Percentiles rank a stretch among this genome's conserved stretches.
phyloP scores from a whole-genome alignment of 31 red algal genomes.

The Porphyra umbilicalis region DNA sequence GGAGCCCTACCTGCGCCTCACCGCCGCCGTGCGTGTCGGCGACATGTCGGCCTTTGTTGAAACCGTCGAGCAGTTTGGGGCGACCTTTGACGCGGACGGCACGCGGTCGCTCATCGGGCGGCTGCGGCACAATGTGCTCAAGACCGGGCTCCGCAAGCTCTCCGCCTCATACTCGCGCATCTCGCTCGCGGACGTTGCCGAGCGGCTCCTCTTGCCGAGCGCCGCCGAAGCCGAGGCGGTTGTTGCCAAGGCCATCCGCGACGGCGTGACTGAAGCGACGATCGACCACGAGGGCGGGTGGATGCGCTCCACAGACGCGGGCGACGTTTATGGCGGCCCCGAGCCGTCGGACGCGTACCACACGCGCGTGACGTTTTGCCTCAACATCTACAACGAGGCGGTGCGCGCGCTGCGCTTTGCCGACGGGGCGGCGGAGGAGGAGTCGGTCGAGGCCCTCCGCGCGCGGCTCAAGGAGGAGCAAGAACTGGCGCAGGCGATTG shows the following conservation, averaged over 20 bases:
- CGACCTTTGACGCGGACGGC: conserved; percentile 67
- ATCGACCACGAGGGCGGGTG: conserved; percentile 78
- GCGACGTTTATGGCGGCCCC: conserved; percentile 74
- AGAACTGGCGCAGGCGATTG: conserved; percentile 80
- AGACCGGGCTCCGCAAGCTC: conserved; percentile 85
- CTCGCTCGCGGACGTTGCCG: conserved; percentile 64
- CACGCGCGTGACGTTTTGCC: conserved; percentile 85
- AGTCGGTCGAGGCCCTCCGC: conserved; percentile 51
- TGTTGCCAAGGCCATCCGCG: conserved; percentile 96
- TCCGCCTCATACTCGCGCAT: conserved; percentile 88
- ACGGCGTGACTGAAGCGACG: conserved; percentile 90
- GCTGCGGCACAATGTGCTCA: conserved; percentile 97
- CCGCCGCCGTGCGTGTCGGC: conserved; percentile 79
- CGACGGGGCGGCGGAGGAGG: conserved; percentile 65
- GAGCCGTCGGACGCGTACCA: conserved; percentile 87
- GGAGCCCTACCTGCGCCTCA: conserved; percentile 75
- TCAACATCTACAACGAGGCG: conserved; percentile 92
- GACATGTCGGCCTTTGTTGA: conserved; percentile 79
- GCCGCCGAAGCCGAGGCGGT: conserved; percentile 79
- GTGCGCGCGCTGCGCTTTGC: conserved; percentile 96
- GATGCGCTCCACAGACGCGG: conserved; percentile 58
- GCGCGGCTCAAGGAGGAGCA: conserved; percentile 91
- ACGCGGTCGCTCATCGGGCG: conserved; percentile 76
- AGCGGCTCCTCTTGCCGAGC: conserved; percentile 58
- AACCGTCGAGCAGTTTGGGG: conserved; percentile 40